Percentiles rank a stretch among this genome's conserved stretches.
Evolutionary conservation across 169 alveolate species (phyloP).

Genomic region (Cryptosporidium bovis): DNA sequence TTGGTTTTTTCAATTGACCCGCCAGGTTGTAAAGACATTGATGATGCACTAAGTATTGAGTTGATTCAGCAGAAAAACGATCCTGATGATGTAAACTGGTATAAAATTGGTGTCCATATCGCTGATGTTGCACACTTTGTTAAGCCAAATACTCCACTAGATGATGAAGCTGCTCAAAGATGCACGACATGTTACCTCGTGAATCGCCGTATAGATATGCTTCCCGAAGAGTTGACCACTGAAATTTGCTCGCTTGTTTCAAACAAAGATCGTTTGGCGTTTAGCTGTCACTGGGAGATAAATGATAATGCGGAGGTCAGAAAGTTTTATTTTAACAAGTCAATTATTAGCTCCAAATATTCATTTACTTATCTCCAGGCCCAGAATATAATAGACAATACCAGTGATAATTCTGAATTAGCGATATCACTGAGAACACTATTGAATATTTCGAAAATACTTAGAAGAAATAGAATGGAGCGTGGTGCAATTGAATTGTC

Average conservation of each 20-base stretch:
- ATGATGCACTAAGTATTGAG: conserved; percentile 95
- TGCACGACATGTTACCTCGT: conserved; percentile 96
- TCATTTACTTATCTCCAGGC: conserved; percentile 93
- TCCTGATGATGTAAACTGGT: conserved; percentile 82
- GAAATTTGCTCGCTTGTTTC: conserved; percentile 93
- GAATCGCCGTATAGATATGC: conserved; percentile 98
- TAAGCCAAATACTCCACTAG: conserved; percentile 94
- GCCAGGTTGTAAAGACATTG: conserved; percentile 98
- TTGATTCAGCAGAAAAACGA: conserved; percentile 72
- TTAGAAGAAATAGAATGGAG: conserved; percentile 89
- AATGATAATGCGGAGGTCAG: conserved; percentile 86
- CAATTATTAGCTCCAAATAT: conserved; percentile 91
- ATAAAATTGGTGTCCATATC: conserved; percentile 97
- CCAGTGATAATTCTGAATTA: conserved; percentile 82
- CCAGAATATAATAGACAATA: conserved; percentile 88
- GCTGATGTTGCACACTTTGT: conserved; percentile 99
- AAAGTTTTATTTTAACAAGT: conserved; percentile 85
- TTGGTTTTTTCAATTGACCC: conserved; percentile 98
- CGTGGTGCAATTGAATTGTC: conserved; percentile 96
- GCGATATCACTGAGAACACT: conserved; percentile 87
- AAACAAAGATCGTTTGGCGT: conserved; percentile 92
- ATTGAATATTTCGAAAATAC: conserved; percentile 86
- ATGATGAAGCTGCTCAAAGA: conserved; percentile 98
- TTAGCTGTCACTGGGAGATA: conserved; percentile 94
- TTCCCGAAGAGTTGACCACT: conserved; percentile 96